phyloP scores from a whole-genome alignment of 306 rosid genomes.

The Trifolium pratense region DNA sequence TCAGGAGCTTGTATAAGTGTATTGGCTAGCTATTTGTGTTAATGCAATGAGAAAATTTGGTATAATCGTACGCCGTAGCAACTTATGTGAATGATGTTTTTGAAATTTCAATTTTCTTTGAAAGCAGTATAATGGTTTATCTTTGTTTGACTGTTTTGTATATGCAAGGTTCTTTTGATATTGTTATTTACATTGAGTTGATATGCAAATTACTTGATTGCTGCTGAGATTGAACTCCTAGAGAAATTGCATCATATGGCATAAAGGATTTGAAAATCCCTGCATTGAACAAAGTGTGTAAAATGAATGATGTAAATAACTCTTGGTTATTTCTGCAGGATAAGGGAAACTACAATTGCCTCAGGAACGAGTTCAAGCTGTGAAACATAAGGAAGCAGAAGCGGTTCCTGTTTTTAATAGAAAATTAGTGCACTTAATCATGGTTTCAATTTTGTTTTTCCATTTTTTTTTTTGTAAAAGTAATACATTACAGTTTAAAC shows the following conservation, averaged over 20 bases:
- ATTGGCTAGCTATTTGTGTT: not conserved
- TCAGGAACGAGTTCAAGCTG: slow-evolving; percentile 39
- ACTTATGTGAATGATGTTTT: not conserved
- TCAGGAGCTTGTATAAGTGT: not conserved
- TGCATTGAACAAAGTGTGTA: not conserved
- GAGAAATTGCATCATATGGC: not conserved
- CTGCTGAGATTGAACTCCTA: not conserved
- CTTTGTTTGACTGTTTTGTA: slow-evolving; percentile 11
- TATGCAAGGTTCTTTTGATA: slow-evolving; percentile 15
- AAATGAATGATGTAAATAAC: slow-evolving; percentile 14
- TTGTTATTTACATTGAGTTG: slow-evolving; percentile 15
- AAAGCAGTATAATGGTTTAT: not conserved
- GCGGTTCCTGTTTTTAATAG: slow-evolving; percentile 13
- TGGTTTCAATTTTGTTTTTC: slow-evolving; percentile 17
- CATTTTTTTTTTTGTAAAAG: not conserved
- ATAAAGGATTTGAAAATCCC: not conserved
- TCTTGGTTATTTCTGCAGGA: slow-evolving; percentile 39
- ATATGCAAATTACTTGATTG: not conserved
- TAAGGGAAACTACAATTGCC: slow-evolving; percentile 26
- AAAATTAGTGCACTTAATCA: slow-evolving; percentile 27
- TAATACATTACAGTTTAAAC: slow-evolving; percentile 2
- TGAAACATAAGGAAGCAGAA: slow-evolving; percentile 32
- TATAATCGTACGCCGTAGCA: not conserved
- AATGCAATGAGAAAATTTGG: slow-evolving; percentile 7
- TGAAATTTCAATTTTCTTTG: slow-evolving; percentile 17